Conservation (phyloP, 192 early-diverging fungal species). For the Entomortierella parvispora region DNA sequence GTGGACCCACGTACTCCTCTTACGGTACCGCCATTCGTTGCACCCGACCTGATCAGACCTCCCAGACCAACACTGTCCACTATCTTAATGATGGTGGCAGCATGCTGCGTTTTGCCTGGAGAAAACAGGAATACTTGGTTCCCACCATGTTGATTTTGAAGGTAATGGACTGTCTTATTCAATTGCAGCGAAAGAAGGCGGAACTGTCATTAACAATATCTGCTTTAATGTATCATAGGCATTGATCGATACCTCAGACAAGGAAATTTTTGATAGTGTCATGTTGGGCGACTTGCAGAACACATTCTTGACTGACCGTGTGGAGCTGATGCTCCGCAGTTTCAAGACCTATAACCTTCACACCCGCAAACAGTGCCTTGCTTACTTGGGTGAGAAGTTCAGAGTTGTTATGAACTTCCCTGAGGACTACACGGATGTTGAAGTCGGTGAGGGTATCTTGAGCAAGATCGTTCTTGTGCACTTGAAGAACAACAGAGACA, state of each 20-base stretch:
- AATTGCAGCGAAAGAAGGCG: no score
- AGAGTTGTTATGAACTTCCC: conserved; percentile 86
- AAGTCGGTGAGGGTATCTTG: conserved; percentile 86
- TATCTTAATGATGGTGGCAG: conserved; percentile 90
- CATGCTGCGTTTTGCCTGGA: conserved; percentile 88
- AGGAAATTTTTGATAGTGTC: conserved; percentile 92
- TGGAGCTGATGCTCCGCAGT: conserved; percentile 88
- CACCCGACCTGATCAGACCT: conserved; percentile 91
- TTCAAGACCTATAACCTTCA: conserved; percentile 77
- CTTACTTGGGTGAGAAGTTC: conserved; percentile 93
- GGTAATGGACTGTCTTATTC: no score
- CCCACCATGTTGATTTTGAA: conserved; percentile 90
- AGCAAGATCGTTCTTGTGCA: conserved; percentile 88
- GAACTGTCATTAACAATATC: no score
- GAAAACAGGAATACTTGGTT: conserved; percentile 96
- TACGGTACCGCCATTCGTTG: conserved; percentile 92
- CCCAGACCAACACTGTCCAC: conserved; percentile 92
- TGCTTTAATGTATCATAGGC: conserved; percentile 47
- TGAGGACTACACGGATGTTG: conserved; percentile 80
- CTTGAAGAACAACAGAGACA: conserved; percentile 80
- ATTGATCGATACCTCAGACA: conserved; percentile 84
- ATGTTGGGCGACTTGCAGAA: conserved; percentile 83
- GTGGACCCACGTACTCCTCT: conserved; percentile 88
- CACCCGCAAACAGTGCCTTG: conserved; percentile 80
- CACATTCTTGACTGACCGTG: conserved; percentile 95